A percentile compares a stretch with the other conserved stretches of the same genome.
Evolutionary conservation across 2,329 filamentous ascomycete species (phyloP).

Genomic region (Neophaeococcomyces mojaviensis): DNA sequence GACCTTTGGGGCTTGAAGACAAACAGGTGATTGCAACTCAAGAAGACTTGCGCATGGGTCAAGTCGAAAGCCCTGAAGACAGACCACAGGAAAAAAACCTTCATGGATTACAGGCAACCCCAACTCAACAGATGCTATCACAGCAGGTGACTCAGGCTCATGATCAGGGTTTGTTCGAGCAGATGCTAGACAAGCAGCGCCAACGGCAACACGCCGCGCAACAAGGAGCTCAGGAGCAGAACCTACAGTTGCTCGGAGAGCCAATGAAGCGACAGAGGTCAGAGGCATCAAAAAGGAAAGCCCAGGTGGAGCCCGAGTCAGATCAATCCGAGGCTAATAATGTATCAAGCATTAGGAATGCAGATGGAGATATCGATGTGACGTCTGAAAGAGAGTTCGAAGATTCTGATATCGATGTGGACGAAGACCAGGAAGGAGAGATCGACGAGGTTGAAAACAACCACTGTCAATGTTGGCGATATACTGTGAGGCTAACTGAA

Average conservation of each 20-base stretch:
- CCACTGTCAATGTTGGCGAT: constrained; percentile 3
- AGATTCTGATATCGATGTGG: neutral
- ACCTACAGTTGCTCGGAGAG: constrained; percentile 3
- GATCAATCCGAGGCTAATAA: no score
- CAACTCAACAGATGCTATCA: no score
- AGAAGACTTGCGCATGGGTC: no score
- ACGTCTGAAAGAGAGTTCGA: constrained; percentile 3
- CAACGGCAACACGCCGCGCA: neutral
- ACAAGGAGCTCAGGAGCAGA: constrained; percentile 1
- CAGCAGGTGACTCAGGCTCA: no score
- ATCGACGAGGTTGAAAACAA: constrained; percentile 9
- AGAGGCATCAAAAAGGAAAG: neutral
- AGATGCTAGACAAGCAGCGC: neutral
- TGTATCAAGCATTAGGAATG: no score
- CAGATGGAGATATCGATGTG: constrained; percentile 5
- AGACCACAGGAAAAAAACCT: neutral
- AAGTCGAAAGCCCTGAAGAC: neutral
- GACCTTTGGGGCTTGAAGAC: no score
- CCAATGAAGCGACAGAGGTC: no score
- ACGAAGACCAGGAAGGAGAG: constrained; percentile 1
- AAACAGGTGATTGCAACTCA: no score
- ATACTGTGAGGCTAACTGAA: neutral
- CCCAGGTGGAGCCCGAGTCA: constrained; percentile 6
- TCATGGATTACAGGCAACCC: neutral
- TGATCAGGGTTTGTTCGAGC: neutral